A percentile compares a stretch with the other conserved stretches of the same genome.
phyloP scores from a whole-genome alignment of 2,329 filamentous ascomycete species.

The Fusarium pseudocircinatum region DNA sequence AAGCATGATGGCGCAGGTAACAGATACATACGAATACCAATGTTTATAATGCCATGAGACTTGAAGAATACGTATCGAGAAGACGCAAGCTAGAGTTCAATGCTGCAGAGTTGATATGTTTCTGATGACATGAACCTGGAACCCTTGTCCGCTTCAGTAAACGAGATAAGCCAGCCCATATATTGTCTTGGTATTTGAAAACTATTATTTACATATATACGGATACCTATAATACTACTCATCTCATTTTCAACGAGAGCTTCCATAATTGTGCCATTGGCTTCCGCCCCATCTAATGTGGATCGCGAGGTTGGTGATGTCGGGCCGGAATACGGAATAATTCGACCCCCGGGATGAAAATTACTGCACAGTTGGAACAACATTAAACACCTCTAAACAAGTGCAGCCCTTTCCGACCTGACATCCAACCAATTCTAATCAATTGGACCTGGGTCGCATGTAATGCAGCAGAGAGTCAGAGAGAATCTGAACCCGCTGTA shows the following conservation, averaged over 20 bases:
- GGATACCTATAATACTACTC: too few species aligned
- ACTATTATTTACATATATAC: too few species aligned
- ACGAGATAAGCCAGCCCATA: not conserved
- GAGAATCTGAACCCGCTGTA: conserved; percentile 27
- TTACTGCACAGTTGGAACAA: conserved; percentile 17
- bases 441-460: conserved; percentile 40
- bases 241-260: not conserved
- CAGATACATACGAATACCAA: conserved; percentile 34
- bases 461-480: conserved; percentile 36
- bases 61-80: not conserved
- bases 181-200: not conserved
- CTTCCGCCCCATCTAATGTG: not conserved
- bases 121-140: too few species aligned
- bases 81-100: not conserved
- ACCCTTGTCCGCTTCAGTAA: not conserved
- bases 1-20: conserved; percentile 28
- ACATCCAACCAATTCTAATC: conserved; percentile 37
- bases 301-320: not conserved
- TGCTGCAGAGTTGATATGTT: not conserved
- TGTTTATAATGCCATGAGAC: conserved; percentile 17
- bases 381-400: conserved; percentile 23
- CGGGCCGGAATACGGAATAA: conserved; percentile 21
- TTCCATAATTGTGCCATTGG: not conserved
- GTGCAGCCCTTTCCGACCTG: conserved; percentile 16
- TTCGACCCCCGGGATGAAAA: conserved; percentile 34